A percentile compares a stretch with the other conserved stretches of the same genome.
phyloP scores from a whole-genome alignment of 352 stramenopile species.

The Aphanomyces invadans region DNA sequence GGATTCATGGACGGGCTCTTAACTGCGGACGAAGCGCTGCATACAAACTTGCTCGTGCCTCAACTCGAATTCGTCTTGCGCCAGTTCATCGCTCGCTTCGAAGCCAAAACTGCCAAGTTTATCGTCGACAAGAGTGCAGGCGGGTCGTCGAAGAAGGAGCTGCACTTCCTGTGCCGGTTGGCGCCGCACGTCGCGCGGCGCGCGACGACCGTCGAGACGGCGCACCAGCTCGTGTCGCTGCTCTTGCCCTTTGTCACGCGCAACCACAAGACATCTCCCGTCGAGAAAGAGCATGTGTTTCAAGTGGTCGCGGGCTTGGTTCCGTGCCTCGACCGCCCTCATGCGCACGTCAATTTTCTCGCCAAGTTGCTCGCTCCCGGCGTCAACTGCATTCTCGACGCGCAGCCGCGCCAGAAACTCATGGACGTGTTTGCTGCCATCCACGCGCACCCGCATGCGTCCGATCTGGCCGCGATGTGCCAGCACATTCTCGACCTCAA shows the following conservation, averaged over 20 bases:
- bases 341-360: constrained; percentile 67
- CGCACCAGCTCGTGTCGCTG: constrained; percentile 77
- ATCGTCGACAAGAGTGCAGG: constrained; percentile 51
- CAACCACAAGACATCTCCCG: constrained; percentile 63
- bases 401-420: constrained; percentile 48
- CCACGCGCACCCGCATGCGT: constrained; percentile 34
- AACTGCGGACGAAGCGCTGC: constrained; percentile 55
- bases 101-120: constrained; percentile 71
- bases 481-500: constrained; percentile 55
- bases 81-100: constrained; percentile 75
- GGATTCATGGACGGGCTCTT: constrained; percentile 72
- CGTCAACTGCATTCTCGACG: constrained; percentile 61
- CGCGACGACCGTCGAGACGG: constrained; percentile 33
- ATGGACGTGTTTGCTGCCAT: constrained; percentile 64
- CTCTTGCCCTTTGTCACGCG: constrained; percentile 75
- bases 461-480: constrained; percentile 35
- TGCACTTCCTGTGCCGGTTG: constrained; percentile 70
- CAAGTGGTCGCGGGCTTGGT: constrained; percentile 70
- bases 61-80: constrained; percentile 72
- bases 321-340: constrained; percentile 54
- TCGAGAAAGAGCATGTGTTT: constrained; percentile 78
- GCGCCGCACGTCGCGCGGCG: constrained; percentile 42
- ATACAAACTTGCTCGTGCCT: constrained; percentile 34
- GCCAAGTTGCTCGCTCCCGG: constrained; percentile 68
- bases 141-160: constrained; percentile 73